phyloP scores from a whole-genome alignment of 2,329 filamentous ascomycete species.

The Stachybotrys chartarum region DNA sequence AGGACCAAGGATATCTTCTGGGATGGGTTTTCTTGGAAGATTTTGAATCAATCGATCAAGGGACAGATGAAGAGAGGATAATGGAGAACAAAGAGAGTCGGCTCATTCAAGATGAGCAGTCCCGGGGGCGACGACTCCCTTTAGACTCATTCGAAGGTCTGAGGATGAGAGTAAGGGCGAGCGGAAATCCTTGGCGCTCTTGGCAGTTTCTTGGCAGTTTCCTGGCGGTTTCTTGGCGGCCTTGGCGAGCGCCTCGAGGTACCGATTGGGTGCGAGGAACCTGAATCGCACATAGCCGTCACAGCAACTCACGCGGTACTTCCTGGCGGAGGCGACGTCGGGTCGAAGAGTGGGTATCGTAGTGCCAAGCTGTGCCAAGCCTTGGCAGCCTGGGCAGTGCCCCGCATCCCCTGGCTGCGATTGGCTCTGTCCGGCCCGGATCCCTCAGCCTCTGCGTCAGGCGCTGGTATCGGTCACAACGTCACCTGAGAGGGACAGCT shows the following conservation, averaged over 20 bases:
- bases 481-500: constrained; percentile 1
- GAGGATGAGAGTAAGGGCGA: constrained; percentile 27
- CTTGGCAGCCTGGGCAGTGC: constrained; percentile 32
- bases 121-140: constrained; percentile 25
- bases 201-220: constrained; percentile 28
- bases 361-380: constrained; percentile 28
- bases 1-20: not conserved
- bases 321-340: constrained; percentile 8
- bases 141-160: constrained; percentile 26
- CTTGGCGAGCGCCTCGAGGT: constrained; percentile 19
- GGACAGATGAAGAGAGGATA: not conserved
- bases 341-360: constrained; percentile 16
- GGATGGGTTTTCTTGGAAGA: not conserved
- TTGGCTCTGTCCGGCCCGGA: constrained; percentile 16
- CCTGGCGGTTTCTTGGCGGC: constrained; percentile 19
- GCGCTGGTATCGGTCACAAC: not conserved
- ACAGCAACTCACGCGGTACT: constrained; percentile 3
- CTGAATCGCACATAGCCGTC: rapidly evolving
- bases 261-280: constrained; percentile 6
- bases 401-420: constrained; percentile 20
- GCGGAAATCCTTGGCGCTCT: constrained; percentile 27
- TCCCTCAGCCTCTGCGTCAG: not conserved
- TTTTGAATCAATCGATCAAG: not conserved
- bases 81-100: constrained; percentile 4
- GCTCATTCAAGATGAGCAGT: not conserved